Evolutionary conservation across 2,329 filamentous ascomycete genomes (phyloP), one percentile per base, ranked within the genome.

Genomic region (Fusarium brevicatenulatum): DNA sequence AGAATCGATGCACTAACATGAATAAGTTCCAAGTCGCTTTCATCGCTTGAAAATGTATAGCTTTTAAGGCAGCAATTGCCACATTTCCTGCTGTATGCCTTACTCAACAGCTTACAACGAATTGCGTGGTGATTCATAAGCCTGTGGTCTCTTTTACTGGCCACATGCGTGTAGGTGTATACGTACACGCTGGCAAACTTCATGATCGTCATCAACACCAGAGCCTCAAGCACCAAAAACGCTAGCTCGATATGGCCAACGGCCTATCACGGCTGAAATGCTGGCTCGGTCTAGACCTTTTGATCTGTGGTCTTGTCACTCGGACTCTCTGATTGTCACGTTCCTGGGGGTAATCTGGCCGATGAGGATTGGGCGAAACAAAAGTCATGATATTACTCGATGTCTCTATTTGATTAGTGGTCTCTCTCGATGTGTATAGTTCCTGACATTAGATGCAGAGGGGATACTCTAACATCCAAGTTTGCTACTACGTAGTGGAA

Each of bases 201-300:
- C 59, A 60, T 72, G 70, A 72, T 73, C 40, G 66, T 72, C 70
- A 72, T 73, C 43, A 73, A 66, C 53, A 66, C 39, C 44, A 62
- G 70, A 72, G 66, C 70, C 60, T 72, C 70, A 73, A 73, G 40
- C 49, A 59, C 28, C 32, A 50, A 66, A 66, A 65, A 42, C 63
- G 56, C 70, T 67, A 72, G 53, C 66, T 63, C 25, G 21, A 58
- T 71, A 55, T 63, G 66, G 57, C 37, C 53, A 60, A 44, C 43
- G 37, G n/a, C 37, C 32, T 53, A 43, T 60, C 30, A 50, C 34
- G 37, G 25, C 23, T 56, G 32, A 36, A 30, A 36, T 47, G 30
- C 39, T 52, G 52, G 36, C 30, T 40, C 23, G 68, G 58, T 60
- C 69, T 66, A 66, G 69, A 54, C 69, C 25, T 44, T 50, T 46